These are phyloP conservation scores for Aschersonia sp. DNA, from an alignment of 2,329 filamentous ascomycete genomes.

Conservation along the genomic window DNA sequence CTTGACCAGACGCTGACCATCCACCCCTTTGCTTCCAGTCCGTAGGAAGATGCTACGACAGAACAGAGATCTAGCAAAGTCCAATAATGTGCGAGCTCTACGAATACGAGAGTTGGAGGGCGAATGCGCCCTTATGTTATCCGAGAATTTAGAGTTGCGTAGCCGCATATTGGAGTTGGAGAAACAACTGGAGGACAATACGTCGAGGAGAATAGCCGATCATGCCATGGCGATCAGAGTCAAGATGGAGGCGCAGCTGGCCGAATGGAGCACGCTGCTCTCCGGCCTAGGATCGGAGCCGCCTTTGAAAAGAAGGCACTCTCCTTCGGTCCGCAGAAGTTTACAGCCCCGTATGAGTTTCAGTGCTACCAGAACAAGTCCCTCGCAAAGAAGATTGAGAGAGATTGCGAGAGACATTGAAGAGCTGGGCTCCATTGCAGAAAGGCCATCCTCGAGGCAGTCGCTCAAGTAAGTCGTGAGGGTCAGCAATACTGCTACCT, in stretches of 20 bases:
- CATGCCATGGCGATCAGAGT: constrained; percentile 56
- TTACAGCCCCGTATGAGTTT: constrained; percentile 26
- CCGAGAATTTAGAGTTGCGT: constrained; percentile 65
- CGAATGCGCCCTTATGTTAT: constrained; percentile 58
- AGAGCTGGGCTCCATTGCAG: constrained; percentile 41
- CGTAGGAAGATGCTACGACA: constrained; percentile 68
- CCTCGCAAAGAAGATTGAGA: constrained; percentile 40
- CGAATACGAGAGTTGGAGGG: constrained; percentile 65
- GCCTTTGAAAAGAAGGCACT: constrained; percentile 30
- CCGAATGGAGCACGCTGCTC: constrained; percentile 54
- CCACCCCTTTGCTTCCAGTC: constrained; percentile 31
- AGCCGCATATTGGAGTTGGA: constrained; percentile 57
- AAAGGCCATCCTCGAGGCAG: constrained; percentile 50
- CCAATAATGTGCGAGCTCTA: constrained; percentile 63
- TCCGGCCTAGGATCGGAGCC: constrained; percentile 49
- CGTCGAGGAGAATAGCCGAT: constrained; percentile 44
- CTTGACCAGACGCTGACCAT: constrained; percentile 1
- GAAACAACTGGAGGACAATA: constrained; percentile 48
- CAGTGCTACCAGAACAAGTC: constrained; percentile 25
- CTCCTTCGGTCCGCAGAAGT: constrained; percentile 24
- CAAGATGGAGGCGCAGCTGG: constrained; percentile 57
- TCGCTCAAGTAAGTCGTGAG: constrained; percentile 47
- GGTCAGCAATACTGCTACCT: background rate
- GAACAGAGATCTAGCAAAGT: constrained; percentile 69
- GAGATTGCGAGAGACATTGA: constrained; percentile 42